These are phyloP conservation scores for Boletus rufocinnamomeus DNA, from an alignment of 768 basidiomycete genomes.

Conservation along the genomic window DNA sequence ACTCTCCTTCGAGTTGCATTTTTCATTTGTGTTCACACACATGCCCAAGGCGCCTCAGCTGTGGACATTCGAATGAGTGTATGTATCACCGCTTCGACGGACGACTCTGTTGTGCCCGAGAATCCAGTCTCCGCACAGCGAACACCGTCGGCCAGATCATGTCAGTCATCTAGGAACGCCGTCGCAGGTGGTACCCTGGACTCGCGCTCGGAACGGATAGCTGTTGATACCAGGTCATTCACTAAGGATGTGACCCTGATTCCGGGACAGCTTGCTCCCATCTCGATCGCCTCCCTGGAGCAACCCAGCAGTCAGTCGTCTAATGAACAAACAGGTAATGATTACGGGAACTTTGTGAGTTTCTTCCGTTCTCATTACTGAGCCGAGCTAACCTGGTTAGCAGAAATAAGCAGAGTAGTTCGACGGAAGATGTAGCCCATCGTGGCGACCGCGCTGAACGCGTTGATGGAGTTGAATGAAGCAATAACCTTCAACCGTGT, in stretches of 20 bases:
- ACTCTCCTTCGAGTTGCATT: background rate
- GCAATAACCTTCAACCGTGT: background rate
- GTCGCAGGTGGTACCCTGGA: background rate
- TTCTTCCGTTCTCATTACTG: background rate
- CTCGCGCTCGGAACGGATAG: too few species aligned
- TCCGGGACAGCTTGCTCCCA: background rate
- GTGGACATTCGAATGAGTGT: background rate
- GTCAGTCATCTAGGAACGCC: background rate
- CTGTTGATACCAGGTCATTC: background rate
- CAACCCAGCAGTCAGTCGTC: background rate
- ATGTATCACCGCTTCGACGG: background rate
- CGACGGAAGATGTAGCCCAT: background rate
- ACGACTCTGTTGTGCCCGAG: background rate
- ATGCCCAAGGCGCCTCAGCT: background rate
- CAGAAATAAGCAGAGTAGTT: background rate
- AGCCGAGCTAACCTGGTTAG: background rate
- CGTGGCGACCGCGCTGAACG: background rate
- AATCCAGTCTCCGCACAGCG: background rate
- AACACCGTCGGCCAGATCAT: background rate
- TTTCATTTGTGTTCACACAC: background rate
- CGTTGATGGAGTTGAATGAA: background rate
- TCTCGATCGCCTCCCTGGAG: background rate
- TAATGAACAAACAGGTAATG: background rate
- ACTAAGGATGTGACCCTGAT: background rate
- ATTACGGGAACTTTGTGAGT: conserved; percentile 1